A percentile compares a stretch with the other conserved stretches of the same genome.
Conservation (phyloP, 1,139 yeast genomes). For the Suhomyces ambrosiae region DNA sequence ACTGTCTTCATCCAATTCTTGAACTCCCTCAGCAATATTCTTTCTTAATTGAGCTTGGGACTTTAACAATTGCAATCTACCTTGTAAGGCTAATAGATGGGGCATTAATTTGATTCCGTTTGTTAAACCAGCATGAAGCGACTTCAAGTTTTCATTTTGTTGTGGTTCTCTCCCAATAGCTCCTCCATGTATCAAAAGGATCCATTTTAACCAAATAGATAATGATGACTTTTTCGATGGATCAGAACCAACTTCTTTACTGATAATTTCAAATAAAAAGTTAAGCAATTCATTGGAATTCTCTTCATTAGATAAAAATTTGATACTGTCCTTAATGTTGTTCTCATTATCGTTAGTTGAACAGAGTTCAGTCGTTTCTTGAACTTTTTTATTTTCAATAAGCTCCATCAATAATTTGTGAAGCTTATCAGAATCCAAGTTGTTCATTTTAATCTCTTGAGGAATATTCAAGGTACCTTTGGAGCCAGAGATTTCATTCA, state of each 20-base stretch:
- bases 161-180: slow-evolving; percentile 36
- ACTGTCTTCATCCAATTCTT: slow-evolving; percentile 23
- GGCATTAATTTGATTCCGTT: slow-evolving; percentile 41
- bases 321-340: slow-evolving; percentile 39
- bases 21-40: slow-evolving; percentile 20
- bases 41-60: slow-evolving; percentile 41
- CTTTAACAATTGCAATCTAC: slow-evolving; percentile 45
- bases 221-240: slow-evolving; percentile 35
- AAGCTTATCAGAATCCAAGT: slow-evolving; percentile 29
- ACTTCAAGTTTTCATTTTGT: slow-evolving; percentile 32
- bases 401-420: slow-evolving; percentile 21
- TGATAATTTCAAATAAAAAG: slow-evolving; percentile 36
- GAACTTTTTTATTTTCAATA: slow-evolving; percentile 12
- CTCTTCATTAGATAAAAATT: slow-evolving; percentile 23
- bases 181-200: slow-evolving; percentile 49
- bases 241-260: slow-evolving; percentile 35
- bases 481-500: not conserved
- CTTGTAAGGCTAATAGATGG: slow-evolving; percentile 44
- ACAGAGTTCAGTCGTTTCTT: slow-evolving; percentile 31
- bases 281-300: slow-evolving; percentile 22
- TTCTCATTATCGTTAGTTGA: slow-evolving; percentile 35
- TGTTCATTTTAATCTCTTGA: slow-evolving; percentile 17
- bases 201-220: slow-evolving; percentile 54
- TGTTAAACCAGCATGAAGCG: slow-evolving; percentile 31
- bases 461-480: slow-evolving; percentile 18